Percentiles rank a stretch among this genome's conserved stretches.
These are phyloP conservation scores for Murraya paniculata DNA, from an alignment of 345 rosid genomes.

Conservation along the genomic window DNA sequence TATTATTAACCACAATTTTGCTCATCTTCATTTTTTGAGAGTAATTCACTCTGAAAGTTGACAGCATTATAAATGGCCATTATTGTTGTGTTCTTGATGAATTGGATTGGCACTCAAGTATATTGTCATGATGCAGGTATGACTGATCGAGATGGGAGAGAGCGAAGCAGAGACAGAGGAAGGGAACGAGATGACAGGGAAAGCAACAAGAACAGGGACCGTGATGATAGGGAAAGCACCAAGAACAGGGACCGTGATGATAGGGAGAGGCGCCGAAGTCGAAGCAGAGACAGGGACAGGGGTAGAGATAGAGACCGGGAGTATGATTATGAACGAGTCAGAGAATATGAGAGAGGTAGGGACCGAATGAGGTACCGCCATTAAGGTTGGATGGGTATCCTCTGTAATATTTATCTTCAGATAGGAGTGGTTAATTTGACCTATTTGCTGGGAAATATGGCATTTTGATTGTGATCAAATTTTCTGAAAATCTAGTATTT, in stretches of 20 bases:
- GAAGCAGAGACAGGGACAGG: conserved; percentile 67
- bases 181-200: conserved; percentile 66
- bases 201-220: conserved; percentile 48
- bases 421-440: background rate
- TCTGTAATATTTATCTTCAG: background rate
- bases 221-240: conserved; percentile 60
- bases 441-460: background rate
- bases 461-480: background rate
- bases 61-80: background rate
- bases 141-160: conserved; percentile 64
- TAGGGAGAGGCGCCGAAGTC: conserved; percentile 66
- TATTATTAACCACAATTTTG: background rate
- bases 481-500: background rate
- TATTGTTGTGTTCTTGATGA: background rate
- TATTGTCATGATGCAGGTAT: conserved; percentile 37
- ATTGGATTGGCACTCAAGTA: background rate
- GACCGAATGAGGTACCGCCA: conserved; percentile 53
- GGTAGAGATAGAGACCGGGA: conserved; percentile 50
- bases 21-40: background rate
- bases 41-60: background rate
- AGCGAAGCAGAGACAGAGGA: conserved; percentile 78
- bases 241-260: conserved; percentile 53
- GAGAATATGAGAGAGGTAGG: conserved; percentile 56
- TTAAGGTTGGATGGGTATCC: conserved; percentile 22
- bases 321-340: conserved; percentile 50